These are phyloP conservation scores for Boletus speciosus DNA, from an alignment of 768 basidiomycete species.

Conservation along the genomic window DNA sequence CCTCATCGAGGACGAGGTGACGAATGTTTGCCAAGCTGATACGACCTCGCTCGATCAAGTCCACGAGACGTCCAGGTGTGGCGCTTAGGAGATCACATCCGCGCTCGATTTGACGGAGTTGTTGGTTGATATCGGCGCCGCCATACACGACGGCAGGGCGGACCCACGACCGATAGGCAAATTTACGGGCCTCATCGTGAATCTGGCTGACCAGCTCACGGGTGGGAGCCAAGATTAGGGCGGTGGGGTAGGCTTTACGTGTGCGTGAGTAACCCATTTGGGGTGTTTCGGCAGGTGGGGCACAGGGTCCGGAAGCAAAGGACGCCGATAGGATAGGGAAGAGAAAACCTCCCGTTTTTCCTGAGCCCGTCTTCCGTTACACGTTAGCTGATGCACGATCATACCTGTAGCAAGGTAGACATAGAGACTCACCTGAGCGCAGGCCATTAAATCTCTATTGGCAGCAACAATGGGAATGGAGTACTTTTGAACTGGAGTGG, in stretches of 20 bases:
- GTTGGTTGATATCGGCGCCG: constrained; percentile 95
- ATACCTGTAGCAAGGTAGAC: constrained; percentile 3
- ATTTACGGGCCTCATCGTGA: constrained; percentile 98
- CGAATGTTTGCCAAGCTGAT: constrained; percentile 96
- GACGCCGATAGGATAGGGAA: constrained; percentile 98
- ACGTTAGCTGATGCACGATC: constrained; percentile 18
- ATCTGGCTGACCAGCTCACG: constrained; percentile 99
- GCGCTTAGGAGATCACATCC: constrained; percentile 97
- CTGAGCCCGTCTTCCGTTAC: constrained; percentile 85
- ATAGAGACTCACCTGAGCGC: constrained; percentile 66
- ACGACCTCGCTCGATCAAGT: constrained; percentile 95
- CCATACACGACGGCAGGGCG: constrained; percentile 98
- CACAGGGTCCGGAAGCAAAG: constrained; percentile 76
- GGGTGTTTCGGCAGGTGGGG: constrained; percentile 55
- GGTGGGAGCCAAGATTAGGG: constrained; percentile 96
- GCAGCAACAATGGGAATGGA: constrained; percentile 96
- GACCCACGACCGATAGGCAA: constrained; percentile 99
- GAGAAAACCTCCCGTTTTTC: constrained; percentile 98
- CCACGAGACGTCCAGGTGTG: constrained; percentile 96
- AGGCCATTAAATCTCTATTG: constrained; percentile 90
- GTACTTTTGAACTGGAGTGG: constrained; percentile 99
- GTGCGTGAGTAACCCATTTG: constrained; percentile 54
- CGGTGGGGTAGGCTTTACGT: constrained; percentile 94
- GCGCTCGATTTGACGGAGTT: constrained; percentile 90
- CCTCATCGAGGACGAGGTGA: constrained; percentile 98